Percentiles rank a stretch among this genome's conserved stretches.
These are phyloP conservation scores for Ensete glaucum DNA, from an alignment of 176 grass and related monocot species.

Conservation along the genomic window DNA sequence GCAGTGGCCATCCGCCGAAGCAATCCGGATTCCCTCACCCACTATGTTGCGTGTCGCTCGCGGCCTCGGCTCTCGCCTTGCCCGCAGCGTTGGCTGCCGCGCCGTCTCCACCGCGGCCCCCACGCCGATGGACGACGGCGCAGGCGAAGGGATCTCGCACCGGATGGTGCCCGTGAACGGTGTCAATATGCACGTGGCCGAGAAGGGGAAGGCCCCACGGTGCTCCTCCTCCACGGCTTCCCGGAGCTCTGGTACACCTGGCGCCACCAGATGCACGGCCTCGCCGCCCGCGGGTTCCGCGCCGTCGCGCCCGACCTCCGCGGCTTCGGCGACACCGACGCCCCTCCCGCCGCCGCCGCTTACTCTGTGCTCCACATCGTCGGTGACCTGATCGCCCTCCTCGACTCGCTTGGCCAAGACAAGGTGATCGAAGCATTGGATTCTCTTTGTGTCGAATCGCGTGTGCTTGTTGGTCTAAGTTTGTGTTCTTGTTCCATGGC, in stretches of 20 bases:
- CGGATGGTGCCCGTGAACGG: background rate
- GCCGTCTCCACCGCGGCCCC: background rate
- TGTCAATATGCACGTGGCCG: constrained; percentile 8
- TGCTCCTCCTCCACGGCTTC: constrained; percentile 11
- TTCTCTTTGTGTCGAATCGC: background rate
- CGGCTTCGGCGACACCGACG: constrained; percentile 9
- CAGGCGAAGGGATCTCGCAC: background rate
- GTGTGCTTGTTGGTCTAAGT: background rate
- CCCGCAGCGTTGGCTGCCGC: background rate
- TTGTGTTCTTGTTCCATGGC: background rate
- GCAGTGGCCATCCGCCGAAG: too few relatives aligned
- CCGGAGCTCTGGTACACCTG: constrained; percentile 18
- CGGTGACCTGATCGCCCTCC: constrained; percentile 7
- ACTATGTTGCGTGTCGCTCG: background rate
- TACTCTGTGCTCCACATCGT: constrained; percentile 8
- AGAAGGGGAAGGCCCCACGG: constrained; percentile 9
- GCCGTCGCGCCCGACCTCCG: constrained; percentile 16
- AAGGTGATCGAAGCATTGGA: background rate
- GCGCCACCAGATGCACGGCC: constrained; percentile 7
- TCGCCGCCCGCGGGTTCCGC: background rate
- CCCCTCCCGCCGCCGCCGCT: background rate
- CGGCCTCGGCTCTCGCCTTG: background rate
- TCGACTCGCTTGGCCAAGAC: constrained; percentile 12
- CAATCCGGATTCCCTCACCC: too few relatives aligned
- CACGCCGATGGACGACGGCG: background rate